Evolutionary conservation across 2,329 filamentous ascomycete species (phyloP).

Genomic region (Tolypocladium endophyticum): DNA sequence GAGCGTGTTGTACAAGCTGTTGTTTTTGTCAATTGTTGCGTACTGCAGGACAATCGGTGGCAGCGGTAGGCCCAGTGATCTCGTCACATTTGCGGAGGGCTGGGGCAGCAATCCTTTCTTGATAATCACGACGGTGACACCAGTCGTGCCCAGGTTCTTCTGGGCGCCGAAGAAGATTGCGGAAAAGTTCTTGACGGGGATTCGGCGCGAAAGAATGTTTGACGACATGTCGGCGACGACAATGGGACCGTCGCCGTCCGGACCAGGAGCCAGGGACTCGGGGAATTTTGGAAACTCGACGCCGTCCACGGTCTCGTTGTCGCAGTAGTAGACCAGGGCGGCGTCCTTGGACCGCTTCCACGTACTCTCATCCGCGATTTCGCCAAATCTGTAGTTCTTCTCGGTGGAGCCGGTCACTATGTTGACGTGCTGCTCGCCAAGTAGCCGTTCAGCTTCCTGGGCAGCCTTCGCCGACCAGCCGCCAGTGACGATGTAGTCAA

Average conservation of each 20-base stretch:
- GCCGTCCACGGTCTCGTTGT: slow-evolving; percentile 90
- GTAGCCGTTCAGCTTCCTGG: slow-evolving; percentile 67
- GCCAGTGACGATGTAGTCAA: slow-evolving; percentile 88
- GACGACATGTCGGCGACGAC: slow-evolving; percentile 91
- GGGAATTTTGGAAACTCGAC: slow-evolving; percentile 81
- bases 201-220: slow-evolving; percentile 75
- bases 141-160: slow-evolving; percentile 84
- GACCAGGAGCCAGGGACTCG: slow-evolving; percentile 43
- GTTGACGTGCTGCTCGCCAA: slow-evolving; percentile 74
- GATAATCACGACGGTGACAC: slow-evolving; percentile 77
- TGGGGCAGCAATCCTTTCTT: slow-evolving; percentile 71
- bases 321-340: slow-evolving; percentile 78
- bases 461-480: slow-evolving; percentile 81
- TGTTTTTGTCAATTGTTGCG: slow-evolving; percentile 79
- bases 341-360: slow-evolving; percentile 64
- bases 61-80: slow-evolving; percentile 65
- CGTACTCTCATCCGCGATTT: slow-evolving; percentile 63
- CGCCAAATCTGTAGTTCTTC: slow-evolving; percentile 76
- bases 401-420: slow-evolving; percentile 35
- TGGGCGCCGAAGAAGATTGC: slow-evolving; percentile 88
- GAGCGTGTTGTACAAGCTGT: slow-evolving; percentile 90
- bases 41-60: slow-evolving; percentile 75
- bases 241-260: slow-evolving; percentile 56
- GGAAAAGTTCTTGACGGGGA: slow-evolving; percentile 71
- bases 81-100: slow-evolving; percentile 58